phyloP scores from a whole-genome alignment of 1,284 basidiomycete species.

The Apiotrichum laibachii region DNA sequence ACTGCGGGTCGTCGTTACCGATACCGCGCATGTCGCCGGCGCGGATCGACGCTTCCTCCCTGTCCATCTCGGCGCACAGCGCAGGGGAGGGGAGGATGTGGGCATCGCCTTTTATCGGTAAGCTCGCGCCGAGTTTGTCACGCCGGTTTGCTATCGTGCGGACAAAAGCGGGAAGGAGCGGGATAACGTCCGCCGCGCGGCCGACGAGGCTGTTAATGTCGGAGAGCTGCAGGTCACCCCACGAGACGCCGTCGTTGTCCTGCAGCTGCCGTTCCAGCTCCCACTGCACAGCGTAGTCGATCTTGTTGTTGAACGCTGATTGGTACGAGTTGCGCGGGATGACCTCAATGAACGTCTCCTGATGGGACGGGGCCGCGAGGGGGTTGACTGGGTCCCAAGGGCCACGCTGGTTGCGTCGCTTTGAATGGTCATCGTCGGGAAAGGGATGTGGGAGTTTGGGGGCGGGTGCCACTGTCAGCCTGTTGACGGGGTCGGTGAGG shows the following conservation, averaged over 20 bases:
- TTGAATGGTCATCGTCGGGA: too few relatives aligned
- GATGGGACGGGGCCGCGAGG: background rate
- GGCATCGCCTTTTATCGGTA: background rate
- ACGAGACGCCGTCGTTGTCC: conserved; percentile 4
- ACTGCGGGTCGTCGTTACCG: conserved; percentile 15
- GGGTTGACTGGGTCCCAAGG: background rate
- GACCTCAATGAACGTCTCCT: conserved; percentile 16
- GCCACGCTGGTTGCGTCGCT: too few relatives aligned
- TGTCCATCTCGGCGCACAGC: conserved; percentile 18
- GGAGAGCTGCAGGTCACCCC: conserved; percentile 22
- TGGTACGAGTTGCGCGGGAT: conserved; percentile 25
- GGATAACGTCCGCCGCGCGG: conserved; percentile 9
- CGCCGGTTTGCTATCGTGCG: background rate
- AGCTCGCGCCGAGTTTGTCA: background rate
- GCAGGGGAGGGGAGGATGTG: background rate
- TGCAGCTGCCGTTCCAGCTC: conserved; percentile 28
- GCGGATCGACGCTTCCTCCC: conserved; percentile 30
- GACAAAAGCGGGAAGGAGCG: conserved; percentile 4
- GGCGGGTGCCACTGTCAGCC: too few relatives aligned
- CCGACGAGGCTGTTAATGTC: conserved; percentile 26
- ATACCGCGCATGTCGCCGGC: conserved; percentile 11
- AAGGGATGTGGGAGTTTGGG: too few relatives aligned
- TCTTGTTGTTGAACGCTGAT: conserved; percentile 15
- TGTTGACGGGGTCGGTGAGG: too few relatives aligned
- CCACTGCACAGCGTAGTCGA: conserved; percentile 37